Conservation (phyloP, 2,329 filamentous ascomycete species). For the Colletotrichum lupini region DNA sequence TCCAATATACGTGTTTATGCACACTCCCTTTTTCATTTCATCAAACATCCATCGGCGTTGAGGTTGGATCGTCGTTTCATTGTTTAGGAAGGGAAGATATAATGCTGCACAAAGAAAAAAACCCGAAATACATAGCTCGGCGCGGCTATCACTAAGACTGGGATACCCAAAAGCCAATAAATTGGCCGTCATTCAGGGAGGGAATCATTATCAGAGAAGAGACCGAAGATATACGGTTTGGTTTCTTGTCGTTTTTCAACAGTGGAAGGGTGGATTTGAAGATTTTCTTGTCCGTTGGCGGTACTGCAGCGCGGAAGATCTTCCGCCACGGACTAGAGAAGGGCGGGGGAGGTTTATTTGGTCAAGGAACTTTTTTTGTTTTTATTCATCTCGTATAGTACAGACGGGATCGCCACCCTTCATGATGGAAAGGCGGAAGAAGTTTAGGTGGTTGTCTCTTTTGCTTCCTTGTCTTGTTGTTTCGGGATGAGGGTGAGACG, state of each 20-base stretch:
- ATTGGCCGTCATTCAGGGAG: constrained; percentile 16
- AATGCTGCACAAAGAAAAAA: constrained; percentile 16
- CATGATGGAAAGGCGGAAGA: constrained; percentile 1
- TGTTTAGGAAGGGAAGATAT: constrained; percentile 16
- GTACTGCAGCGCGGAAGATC: background rate
- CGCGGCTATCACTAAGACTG: constrained; percentile 23
- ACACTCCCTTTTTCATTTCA: constrained; percentile 1
- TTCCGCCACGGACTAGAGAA: background rate
- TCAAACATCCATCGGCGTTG: constrained; percentile 28
- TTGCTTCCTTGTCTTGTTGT: background rate
- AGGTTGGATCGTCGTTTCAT: constrained; percentile 30
- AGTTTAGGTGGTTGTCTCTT: background rate
- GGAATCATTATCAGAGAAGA: background rate
- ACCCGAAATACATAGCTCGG: constrained; percentile 3
- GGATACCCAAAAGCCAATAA: constrained; percentile 34
- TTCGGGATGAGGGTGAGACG: background rate
- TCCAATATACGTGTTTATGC: constrained; percentile 23
- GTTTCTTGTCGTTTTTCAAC: constrained; percentile 5
- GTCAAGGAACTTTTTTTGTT: background rate
- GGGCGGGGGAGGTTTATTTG: background rate
- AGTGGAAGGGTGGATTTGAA: background rate
- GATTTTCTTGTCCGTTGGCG: background rate
- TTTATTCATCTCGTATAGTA: background rate
- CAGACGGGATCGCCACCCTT: constrained; percentile 1
- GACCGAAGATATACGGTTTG: background rate